Base-by-base conservation (phyloP, 1,139 yeast genomes). In the Lodderomyces parapsilosis region DNA sequence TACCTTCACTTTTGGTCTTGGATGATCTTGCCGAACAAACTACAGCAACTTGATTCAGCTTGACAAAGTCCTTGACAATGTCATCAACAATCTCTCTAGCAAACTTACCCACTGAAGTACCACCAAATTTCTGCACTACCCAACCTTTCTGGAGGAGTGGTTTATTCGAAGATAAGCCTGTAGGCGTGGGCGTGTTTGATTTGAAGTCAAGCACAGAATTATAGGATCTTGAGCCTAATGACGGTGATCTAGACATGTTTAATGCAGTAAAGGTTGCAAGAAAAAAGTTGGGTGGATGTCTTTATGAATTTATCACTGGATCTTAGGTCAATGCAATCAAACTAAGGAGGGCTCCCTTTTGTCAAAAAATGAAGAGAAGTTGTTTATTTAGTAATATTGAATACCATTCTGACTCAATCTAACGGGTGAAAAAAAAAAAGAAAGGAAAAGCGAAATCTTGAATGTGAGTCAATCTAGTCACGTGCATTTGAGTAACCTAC, bases 101-200 rank as follows among this genome's bases (percentile, higher is more conserved):
- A 62, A 91, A 91, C 62, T 93, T 93, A 24, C 99, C 99, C 31
- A 93, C 96, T 37, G 95, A 84, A n/a, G 99, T 93, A 42, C 99
- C 99, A 36, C 99, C 99, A 57, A 88, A 93, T 65, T 93, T 93
- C 63, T 93, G 99, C 7, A 93, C 86, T 18, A 93, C 68, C 97
- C 98, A 91, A 15, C 81, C 81, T 22, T 48, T 42, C 48, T 24
- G 23, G 13, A 11, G 14, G 6, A n/a, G n/a, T n/a, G n/a, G 18
- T 15, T 30, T 22, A 11, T 13, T 57, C 5, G 22, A 17, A 3
- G 41, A n/a, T 10, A 37, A 23, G 9, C 23, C 11, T 6, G 37
- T 13, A 55, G 43, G 50, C 39, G 34, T 49, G 39, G 53, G 43
- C 19, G 52, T 52, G 35, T 37, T 47, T 22, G 59, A 23, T 36